Evolutionary conservation across 179 eudicot species (phyloP).

Genomic region (Drosera spatulata): DNA sequence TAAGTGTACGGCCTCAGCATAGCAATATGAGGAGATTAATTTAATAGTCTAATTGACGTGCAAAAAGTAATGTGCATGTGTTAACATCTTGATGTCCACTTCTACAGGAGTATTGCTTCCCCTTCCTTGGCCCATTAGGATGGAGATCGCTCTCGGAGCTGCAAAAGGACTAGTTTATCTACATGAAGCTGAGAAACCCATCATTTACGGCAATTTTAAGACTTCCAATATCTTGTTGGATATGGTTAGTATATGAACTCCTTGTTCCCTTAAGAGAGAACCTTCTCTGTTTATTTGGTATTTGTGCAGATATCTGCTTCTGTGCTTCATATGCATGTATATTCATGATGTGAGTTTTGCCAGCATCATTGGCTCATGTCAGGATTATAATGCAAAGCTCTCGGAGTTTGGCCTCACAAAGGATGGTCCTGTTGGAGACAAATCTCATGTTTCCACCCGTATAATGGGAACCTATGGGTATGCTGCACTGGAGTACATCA

Average conservation of each 20-base stretch:
- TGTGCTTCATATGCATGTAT: background rate
- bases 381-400: conserved; percentile 89
- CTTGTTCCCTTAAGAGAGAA: background rate
- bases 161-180: conserved; percentile 71
- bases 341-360: too few relatives aligned
- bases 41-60: too few relatives aligned
- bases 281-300: background rate
- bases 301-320: background rate
- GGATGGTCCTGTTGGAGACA: conserved; percentile 92
- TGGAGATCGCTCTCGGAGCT: conserved; percentile 56
- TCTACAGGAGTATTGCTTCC: conserved; percentile 69
- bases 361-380: conserved; percentile 1
- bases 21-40: too few relatives aligned
- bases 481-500: conserved; percentile 90
- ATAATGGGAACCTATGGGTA: conserved; percentile 96
- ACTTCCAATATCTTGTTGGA: conserved; percentile 32
- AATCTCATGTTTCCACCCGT: conserved; percentile 89
- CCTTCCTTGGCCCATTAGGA: conserved; percentile 27
- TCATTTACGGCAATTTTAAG: conserved; percentile 31
- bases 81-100: background rate
- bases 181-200: conserved; percentile 33
- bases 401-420: conserved; percentile 92
- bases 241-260: conserved; percentile 11
- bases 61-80: too few relatives aligned
- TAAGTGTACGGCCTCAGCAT: too few relatives aligned